Conservation (phyloP, 2,329 filamentous ascomycete species). For the Neonectria ditissima region DNA sequence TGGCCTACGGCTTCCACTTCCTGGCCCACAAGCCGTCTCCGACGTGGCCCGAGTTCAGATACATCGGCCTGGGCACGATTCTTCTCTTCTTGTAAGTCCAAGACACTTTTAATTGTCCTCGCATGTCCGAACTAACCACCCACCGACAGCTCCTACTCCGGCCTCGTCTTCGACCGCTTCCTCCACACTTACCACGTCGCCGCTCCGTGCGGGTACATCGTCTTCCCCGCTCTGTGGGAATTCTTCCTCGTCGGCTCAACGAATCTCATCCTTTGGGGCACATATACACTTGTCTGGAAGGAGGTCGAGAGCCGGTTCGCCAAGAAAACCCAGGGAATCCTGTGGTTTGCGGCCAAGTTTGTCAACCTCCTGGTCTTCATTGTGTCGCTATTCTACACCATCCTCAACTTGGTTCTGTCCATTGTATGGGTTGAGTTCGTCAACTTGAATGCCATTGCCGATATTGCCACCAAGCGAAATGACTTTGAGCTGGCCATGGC, state of each 20-base stretch:
- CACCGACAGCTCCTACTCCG: conserved; percentile 20
- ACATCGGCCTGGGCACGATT: conserved; percentile 10
- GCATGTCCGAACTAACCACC: not conserved
- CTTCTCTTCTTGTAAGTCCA: conserved; percentile 16
- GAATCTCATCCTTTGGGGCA: conserved; percentile 27
- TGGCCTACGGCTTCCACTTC: conserved; percentile 12
- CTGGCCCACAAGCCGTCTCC: not conserved
- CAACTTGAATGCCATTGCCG: conserved; percentile 23
- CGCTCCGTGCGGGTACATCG: conserved; percentile 26
- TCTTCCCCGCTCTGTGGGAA: conserved; percentile 25
- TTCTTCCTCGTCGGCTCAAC: conserved; percentile 26
- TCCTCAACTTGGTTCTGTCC: conserved; percentile 20
- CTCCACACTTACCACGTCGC: conserved; percentile 18
- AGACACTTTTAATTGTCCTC: not conserved
- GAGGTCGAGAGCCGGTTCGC: conserved; percentile 13
- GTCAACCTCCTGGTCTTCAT: conserved; percentile 20
- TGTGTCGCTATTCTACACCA: conserved; percentile 26
- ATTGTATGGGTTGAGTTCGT: conserved; percentile 29
- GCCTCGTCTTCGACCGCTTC: conserved; percentile 25
- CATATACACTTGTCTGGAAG: conserved; percentile 23
- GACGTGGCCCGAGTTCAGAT: conserved; percentile 25
- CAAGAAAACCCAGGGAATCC: not conserved
- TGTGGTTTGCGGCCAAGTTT: conserved; percentile 23
- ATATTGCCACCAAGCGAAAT: conserved; percentile 25
- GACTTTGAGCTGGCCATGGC: conserved; percentile 27